Evolutionary conservation across 1,139 yeast genomes (phyloP), one percentile per base, ranked within the genome.

Genomic region (Magnusiomyces ingens): DNA sequence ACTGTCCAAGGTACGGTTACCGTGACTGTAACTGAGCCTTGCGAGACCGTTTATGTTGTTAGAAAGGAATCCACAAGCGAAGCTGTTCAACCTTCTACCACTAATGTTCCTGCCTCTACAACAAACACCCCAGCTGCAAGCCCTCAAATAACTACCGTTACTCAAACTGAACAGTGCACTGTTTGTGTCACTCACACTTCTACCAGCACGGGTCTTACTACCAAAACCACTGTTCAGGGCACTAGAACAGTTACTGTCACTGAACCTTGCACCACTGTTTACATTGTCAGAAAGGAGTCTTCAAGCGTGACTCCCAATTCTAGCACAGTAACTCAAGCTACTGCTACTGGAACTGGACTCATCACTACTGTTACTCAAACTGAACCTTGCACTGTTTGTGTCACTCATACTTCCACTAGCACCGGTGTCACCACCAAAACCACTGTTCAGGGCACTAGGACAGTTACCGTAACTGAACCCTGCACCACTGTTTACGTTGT

Each of bases 21-120:
- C 13, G 38, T 44, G 4, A 44, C 47, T n/a, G 47, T 44, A 3
- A 44, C 47, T 29, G 47, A 26, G 13, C 47, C 47, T 6, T 44
- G 47, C 21, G 38, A 11, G 13, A 44, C 47, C 5, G 38, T 44
- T 10, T 36, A 36, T 12, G 21, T 44, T 17, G 47, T 44, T 15
- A 29, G n/a, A 15, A 26, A 26, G 19, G 29, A 26, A n/a, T 44
- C 47, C 3, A 17, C 19, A 6, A 26, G 18, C 17, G 44, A 18
- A 15, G 4, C 40, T 13, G 10, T 12, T 36, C 40, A 36, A 36
- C n/a, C 40, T 13, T 13, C 40, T 12, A 36, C 17, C 11, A 36
- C 40, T 4, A 13, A 12, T 36, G 40, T 36, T n/a, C 17, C 40
- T 36, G 22, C 12, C 22, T 6, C 29, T 13, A 43, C 35, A 2